These are phyloP conservation scores for Dactylis glomerata DNA, from an alignment of 176 grass and related monocot species.

Conservation along the genomic window DNA sequence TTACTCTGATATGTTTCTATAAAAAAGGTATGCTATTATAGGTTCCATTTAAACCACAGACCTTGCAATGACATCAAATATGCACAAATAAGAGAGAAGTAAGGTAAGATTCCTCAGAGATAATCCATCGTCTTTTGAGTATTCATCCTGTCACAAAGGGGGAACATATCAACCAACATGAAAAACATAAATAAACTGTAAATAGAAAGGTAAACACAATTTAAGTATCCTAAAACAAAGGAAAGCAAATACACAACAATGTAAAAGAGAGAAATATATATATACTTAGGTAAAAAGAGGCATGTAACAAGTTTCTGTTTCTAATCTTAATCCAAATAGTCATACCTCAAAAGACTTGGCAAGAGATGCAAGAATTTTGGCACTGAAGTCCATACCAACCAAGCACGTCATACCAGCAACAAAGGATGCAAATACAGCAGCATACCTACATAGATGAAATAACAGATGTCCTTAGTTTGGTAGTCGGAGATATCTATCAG, in stretches of 20 bases:
- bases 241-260: background rate
- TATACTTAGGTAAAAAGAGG: background rate
- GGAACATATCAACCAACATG: conserved; percentile 10
- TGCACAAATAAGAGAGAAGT: conserved; percentile 71
- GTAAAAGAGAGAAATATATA: background rate
- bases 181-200: background rate
- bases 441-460: conserved; percentile 57
- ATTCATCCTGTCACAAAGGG: conserved; percentile 63
- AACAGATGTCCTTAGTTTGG: conserved; percentile 18
- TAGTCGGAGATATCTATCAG: conserved; percentile 3
- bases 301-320: background rate
- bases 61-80: conserved; percentile 83
- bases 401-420: conserved; percentile 90
- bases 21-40: conserved; percentile 1
- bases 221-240: conserved; percentile 2
- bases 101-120: conserved; percentile 84
- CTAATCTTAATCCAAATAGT: background rate
- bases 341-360: conserved; percentile 83
- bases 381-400: conserved; percentile 89
- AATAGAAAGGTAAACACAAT: background rate
- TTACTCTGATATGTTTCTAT: conserved; percentile 10
- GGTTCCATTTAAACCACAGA: conserved; percentile 35
- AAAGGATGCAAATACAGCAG: conserved; percentile 85
- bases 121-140: conserved; percentile 71
- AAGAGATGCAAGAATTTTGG: conserved; percentile 77